A percentile compares a stretch with the other conserved stretches of the same genome.
phyloP scores from a whole-genome alignment of 306 rosid genomes.

The Cucurbita pepo region DNA sequence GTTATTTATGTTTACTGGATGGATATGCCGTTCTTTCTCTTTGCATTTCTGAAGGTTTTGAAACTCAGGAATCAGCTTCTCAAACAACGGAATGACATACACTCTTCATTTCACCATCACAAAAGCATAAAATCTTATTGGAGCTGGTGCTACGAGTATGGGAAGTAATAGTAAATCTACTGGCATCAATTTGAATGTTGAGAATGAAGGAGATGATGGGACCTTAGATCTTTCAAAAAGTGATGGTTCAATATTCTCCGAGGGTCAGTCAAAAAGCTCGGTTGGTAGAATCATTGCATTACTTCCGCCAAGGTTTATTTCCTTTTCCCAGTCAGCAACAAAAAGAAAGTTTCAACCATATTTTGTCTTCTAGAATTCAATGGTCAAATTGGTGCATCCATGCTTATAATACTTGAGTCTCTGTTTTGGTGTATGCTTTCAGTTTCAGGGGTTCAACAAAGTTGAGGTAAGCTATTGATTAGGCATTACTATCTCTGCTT shows the following conservation, averaged over 20 bases:
- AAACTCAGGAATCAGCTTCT: constrained; percentile 78
- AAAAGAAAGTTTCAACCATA: neutral
- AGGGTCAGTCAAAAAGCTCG: constrained; percentile 44
- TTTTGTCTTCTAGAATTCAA: neutral
- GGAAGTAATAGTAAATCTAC: constrained; percentile 61
- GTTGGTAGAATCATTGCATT: constrained; percentile 16
- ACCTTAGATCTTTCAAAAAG: constrained; percentile 71
- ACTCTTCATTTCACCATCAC: constrained; percentile 52
- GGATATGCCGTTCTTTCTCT: neutral
- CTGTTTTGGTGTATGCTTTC: constrained; percentile 9
- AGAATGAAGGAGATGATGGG: constrained; percentile 72
- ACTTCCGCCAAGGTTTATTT: neutral
- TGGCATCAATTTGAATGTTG: constrained; percentile 47
- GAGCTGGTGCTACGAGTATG: constrained; percentile 39
- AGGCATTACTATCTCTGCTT: constrained; percentile 12
- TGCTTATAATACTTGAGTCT: constrained; percentile 5
- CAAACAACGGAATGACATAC: constrained; percentile 78
- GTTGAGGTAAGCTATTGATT: constrained; percentile 22
- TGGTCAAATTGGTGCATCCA: neutral
- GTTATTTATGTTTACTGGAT: neutral
- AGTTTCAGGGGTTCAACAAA: constrained; percentile 17
- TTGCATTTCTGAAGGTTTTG: neutral
- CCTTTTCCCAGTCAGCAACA: neutral
- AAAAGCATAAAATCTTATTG: constrained; percentile 18
- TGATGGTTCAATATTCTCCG: constrained; percentile 79